Evolutionary conservation across 164 flowering plant species (phyloP), one percentile per base, ranked within the genome.

Genomic region (Pachysandra terminalis): DNA sequence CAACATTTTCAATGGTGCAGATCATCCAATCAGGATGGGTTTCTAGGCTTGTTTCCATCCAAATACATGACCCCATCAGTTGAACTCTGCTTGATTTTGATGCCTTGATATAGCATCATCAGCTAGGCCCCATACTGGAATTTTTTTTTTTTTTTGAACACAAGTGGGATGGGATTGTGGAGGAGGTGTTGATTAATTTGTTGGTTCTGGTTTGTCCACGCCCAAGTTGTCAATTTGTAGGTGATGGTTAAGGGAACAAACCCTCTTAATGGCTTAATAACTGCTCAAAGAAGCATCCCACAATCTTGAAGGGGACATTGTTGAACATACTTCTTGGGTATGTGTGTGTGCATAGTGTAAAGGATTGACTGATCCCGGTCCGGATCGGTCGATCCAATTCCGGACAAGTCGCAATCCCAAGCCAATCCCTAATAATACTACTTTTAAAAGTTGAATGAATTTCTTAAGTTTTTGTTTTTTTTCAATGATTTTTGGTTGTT

Each of bases 261-360:
- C 63, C 73, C 59, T 73, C 65, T 75, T 79, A 75, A 79, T 79
- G 70, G 52, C 78, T 52, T 35, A 66, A 68, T 67, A 49, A 68
- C 70, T 52, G 32, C 67, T 57, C 57, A 64, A 56, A 56, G 57
- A 56, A 64, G 45, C 68, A 64, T 13, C 21, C 37, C 63, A 22
- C 41, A 69, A 49, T 40, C 57, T 26, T 48, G 56, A 68, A 25
- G 40, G 40, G 45, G 62, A 9, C 28, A 53, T 45, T 45, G 51
- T 32, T 7, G 37, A 32, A 32, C 7, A 32, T n/a, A n/a, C n/a
- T n/a, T n/a, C n/a, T n/a, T n/a, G n/a, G n/a, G n/a, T n/a, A n/a
- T n/a, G n/a, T n/a, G n/a, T n/a, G n/a, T n/a, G n/a, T n/a, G n/a
- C n/a, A n/a, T n/a, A n/a, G n/a, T n/a, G n/a, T n/a, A n/a, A n/a